Percentiles rank a stretch among this genome's conserved stretches.
These are phyloP conservation scores for Russula virescens DNA, from an alignment of 768 basidiomycete species.

Conservation along the genomic window DNA sequence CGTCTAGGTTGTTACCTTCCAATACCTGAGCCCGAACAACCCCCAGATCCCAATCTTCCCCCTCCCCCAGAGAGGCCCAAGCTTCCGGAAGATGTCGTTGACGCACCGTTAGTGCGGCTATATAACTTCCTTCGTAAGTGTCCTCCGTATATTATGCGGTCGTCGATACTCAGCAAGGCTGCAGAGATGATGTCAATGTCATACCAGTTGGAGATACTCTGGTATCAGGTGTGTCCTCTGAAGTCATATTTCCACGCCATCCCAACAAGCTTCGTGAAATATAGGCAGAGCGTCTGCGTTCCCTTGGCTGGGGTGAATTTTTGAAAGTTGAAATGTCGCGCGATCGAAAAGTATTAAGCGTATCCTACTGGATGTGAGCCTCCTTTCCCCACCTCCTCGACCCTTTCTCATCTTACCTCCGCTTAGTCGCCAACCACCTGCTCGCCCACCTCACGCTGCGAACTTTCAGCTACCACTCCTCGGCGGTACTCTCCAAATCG, in stretches of 20 bases:
- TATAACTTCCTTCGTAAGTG: constrained; percentile 85
- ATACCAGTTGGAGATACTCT: constrained; percentile 87
- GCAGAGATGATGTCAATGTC: constrained; percentile 87
- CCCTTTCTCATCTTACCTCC: constrained; percentile 6
- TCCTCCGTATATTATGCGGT: background rate
- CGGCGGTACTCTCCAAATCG: constrained; percentile 70
- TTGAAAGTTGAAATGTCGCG: constrained; percentile 64
- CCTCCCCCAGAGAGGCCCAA: constrained; percentile 36
- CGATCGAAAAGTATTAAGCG: constrained; percentile 59
- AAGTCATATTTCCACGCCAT: background rate
- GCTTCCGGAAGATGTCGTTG: constrained; percentile 57
- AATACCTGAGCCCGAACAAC: constrained; percentile 28
- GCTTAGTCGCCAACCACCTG: constrained; percentile 38
- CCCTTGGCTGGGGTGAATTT: constrained; percentile 82
- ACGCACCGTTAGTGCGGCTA: constrained; percentile 78
- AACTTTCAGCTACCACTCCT: constrained; percentile 48
- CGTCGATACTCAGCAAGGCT: constrained; percentile 11
- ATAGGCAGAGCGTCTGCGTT: constrained; percentile 67
- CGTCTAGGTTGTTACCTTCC: constrained; percentile 61
- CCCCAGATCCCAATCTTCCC: constrained; percentile 37
- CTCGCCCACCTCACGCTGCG: constrained; percentile 29
- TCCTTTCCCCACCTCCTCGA: background rate
- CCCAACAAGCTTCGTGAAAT: constrained; percentile 7
- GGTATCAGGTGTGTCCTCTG: constrained; percentile 52
- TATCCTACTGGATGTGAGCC: constrained; percentile 84